phyloP scores from a whole-genome alignment of 106 monocot species.

The Acanthochlamys bracteata region DNA sequence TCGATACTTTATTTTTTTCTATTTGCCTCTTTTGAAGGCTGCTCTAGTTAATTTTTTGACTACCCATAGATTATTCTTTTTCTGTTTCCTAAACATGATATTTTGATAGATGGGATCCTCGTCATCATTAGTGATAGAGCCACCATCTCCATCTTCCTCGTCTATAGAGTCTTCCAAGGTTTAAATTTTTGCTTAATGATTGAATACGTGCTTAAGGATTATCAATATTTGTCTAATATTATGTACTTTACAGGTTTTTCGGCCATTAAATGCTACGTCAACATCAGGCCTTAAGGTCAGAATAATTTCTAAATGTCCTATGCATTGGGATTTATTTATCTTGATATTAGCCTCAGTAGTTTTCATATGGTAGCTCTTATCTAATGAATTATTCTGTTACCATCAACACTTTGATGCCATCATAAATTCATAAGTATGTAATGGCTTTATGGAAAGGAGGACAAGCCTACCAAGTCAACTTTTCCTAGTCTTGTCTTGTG shows the following conservation, averaged over 20 bases:
- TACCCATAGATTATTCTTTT: background rate
- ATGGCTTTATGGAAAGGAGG: too few species aligned
- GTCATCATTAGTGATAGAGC: constrained; percentile 10
- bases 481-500: too few species aligned
- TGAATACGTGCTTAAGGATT: background rate
- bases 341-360: background rate
- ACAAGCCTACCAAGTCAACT: too few species aligned
- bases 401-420: background rate
- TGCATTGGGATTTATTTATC: background rate
- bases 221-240: background rate
- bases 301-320: background rate
- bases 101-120: constrained; percentile 10
- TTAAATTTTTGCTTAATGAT: background rate
- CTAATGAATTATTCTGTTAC: background rate
- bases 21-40: background rate
- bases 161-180: constrained; percentile 18
- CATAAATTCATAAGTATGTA: too few species aligned
- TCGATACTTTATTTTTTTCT: background rate
- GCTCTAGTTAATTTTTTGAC: background rate
- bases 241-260: constrained; percentile 2
- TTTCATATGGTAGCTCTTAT: background rate
- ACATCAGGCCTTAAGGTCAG: constrained; percentile 15
- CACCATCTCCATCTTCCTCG: constrained; percentile 7
- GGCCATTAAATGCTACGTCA: constrained; percentile 6
- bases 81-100: background rate